A percentile compares a stretch with the other conserved stretches of the same genome.
phyloP scores from a whole-genome alignment of 2,329 filamentous ascomycete species.

The Sclerotinia subarctica region DNA sequence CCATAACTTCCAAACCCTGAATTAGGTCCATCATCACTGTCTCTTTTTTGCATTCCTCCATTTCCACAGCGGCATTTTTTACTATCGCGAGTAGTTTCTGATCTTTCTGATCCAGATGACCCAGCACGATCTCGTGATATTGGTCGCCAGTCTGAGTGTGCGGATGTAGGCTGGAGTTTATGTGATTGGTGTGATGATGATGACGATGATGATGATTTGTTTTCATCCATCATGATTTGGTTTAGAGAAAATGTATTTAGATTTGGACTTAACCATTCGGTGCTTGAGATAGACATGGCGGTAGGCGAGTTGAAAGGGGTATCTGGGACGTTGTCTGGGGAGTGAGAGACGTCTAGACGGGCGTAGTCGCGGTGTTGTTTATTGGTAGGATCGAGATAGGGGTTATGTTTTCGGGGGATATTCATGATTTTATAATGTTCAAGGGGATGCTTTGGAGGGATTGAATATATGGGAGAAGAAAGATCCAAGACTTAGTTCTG shows the following conservation, averaged over 20 bases:
- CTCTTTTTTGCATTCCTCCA: neutral
- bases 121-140: constrained; percentile 1
- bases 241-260: constrained; percentile 6
- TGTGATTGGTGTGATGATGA: neutral
- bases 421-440: neutral
- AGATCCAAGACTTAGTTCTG: neutral
- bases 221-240: constrained; percentile 18
- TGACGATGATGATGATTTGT: neutral
- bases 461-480: neutral
- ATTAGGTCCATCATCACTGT: too few species aligned
- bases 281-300: constrained; percentile 3
- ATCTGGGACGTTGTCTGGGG: constrained; percentile 15
- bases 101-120: neutral
- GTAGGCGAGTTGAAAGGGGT: constrained; percentile 18
- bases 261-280: neutral
- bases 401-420: constrained; percentile 10
- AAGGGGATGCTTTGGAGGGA: neutral
- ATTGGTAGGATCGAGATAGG: constrained; percentile 15
- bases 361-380: constrained; percentile 13
- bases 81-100: neutral
- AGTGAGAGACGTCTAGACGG: constrained; percentile 7
- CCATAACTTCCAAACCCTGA: neutral
- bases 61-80: neutral
- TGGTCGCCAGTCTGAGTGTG: constrained; percentile 8
- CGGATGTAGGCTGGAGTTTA: constrained; percentile 1